Evolutionary conservation across 768 basidiomycete genomes (phyloP), one percentile per base, ranked within the genome.

Genomic region (Panaeolus papilionaceus): DNA sequence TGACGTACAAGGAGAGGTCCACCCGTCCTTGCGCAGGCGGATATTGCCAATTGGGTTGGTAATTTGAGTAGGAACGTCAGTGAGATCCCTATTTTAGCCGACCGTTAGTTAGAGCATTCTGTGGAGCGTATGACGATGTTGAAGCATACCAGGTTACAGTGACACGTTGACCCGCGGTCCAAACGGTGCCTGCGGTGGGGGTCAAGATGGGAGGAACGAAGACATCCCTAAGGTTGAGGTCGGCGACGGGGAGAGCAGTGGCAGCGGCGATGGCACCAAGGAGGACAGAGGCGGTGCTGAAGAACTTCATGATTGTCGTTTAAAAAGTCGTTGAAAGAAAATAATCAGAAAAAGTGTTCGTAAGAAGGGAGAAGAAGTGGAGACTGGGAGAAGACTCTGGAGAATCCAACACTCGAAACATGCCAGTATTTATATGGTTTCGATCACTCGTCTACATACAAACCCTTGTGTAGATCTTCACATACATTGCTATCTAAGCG

Each of bases 41-140:
- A 86, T 76, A 66, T 49, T 37, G 37, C 86, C 86, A 1, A 62
- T 40, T 40, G 71, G 69, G 69, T 85, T 86, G 37, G 85, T 86
- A 67, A 86, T 82, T 64, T 86, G 71, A 8, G 63, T 44, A 1
- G 86, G 85, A 33, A 79, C 63, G 61, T 71, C 67, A 37, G 81
- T 77, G 3, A 71, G 75, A 65, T 85, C 72, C 81, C 81, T 81
- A 16, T 28, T 58, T 6, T 58, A 5, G 11, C 39, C 61, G 39
- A 62, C 8, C 16, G 16, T 39, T 20, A 33, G 16, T 33, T 33
- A 8, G 12, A 1, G 5, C n/a, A 5, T 61, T 38, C 20, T 12
- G 12, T 6, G 26, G 54, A 12, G n/a, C n/a, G 38, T 61, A 7
- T 26, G 20, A 49, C 7, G 47, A 16, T 16, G 11, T 45, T 45